These are phyloP conservation scores for Mycena sp. DNA, from an alignment of 1,284 basidiomycete genomes.

Conservation along the genomic window DNA sequence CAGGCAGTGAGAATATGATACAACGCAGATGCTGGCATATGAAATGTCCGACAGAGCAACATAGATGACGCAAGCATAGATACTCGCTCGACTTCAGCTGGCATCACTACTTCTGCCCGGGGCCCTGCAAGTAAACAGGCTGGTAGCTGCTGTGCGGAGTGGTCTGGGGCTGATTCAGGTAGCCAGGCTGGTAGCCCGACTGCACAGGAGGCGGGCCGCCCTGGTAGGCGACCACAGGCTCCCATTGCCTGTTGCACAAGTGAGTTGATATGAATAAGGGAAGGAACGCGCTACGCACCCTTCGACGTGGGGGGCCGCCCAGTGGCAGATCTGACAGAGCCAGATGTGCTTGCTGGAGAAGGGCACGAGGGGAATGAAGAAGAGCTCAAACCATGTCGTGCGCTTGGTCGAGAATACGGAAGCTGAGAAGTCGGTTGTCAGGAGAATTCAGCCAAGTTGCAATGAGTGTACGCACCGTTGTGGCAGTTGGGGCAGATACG, in stretches of 20 bases:
- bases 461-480: slow-evolving; percentile 44
- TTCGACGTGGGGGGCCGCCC: slow-evolving; percentile 40
- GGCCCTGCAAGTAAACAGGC: slow-evolving; percentile 16
- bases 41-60: no score
- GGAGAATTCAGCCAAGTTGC: neutral
- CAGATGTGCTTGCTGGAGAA: slow-evolving; percentile 53
- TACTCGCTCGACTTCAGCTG: no score
- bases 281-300: slow-evolving; percentile 36
- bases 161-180: slow-evolving; percentile 15
- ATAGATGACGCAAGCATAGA: no score
- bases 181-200: slow-evolving; percentile 24
- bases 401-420: slow-evolving; percentile 51
- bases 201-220: slow-evolving; percentile 1
- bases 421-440: slow-evolving; percentile 35
- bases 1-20: no score
- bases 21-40: no score
- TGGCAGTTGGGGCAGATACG: slow-evolving; percentile 55
- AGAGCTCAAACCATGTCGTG: slow-evolving; percentile 57
- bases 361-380: slow-evolving; percentile 55
- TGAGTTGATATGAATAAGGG: neutral
- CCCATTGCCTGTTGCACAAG: slow-evolving; percentile 18
- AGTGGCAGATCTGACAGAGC: slow-evolving; percentile 54
- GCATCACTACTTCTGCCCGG: slow-evolving; percentile 20
- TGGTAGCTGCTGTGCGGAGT: slow-evolving; percentile 13
- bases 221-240: slow-evolving; percentile 16